Conservation (phyloP, 1,284 basidiomycete species). For the Neolentinus lepideus region DNA sequence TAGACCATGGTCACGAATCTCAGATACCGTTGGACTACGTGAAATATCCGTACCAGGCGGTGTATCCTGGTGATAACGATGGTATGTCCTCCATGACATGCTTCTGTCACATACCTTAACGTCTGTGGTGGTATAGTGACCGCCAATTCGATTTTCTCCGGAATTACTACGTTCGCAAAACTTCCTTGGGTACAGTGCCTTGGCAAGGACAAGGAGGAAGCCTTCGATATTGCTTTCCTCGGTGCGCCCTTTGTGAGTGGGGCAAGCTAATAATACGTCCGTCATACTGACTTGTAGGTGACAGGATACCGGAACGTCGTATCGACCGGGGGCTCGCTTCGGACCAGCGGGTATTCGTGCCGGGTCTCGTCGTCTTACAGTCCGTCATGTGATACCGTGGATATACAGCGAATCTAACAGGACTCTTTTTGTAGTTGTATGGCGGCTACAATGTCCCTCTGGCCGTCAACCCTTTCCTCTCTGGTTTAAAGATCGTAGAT, state of each 20-base stretch:
- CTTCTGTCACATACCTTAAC: conserved; percentile 1
- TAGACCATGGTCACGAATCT: conserved; percentile 29
- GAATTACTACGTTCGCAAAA: conserved; percentile 70
- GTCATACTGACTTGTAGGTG: conserved; percentile 3
- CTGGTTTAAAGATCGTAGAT: conserved; percentile 60
- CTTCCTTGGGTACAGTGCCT: conserved; percentile 72
- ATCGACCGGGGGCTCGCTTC: conserved; percentile 73
- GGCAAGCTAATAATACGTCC: conserved; percentile 7
- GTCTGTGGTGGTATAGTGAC: conserved; percentile 36
- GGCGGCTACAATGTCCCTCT: conserved; percentile 74
- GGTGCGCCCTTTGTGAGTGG: conserved; percentile 68
- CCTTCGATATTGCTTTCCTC: conserved; percentile 72
- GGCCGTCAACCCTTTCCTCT: conserved; percentile 57
- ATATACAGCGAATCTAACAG: background rate
- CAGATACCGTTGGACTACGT: conserved; percentile 62
- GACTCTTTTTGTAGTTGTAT: conserved; percentile 31
- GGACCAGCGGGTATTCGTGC: conserved; percentile 72
- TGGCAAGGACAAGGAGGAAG: conserved; percentile 41
- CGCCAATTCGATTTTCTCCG: conserved; percentile 65
- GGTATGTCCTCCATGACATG: conserved; percentile 26
- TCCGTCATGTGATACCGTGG: background rate
- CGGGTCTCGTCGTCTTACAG: conserved; percentile 63
- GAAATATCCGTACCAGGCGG: conserved; percentile 52
- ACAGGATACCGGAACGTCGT: conserved; percentile 69
- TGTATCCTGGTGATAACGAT: conserved; percentile 47